These are phyloP conservation scores for Fusarium oligoseptatum DNA, from an alignment of 2,329 filamentous ascomycete genomes.

Conservation along the genomic window DNA sequence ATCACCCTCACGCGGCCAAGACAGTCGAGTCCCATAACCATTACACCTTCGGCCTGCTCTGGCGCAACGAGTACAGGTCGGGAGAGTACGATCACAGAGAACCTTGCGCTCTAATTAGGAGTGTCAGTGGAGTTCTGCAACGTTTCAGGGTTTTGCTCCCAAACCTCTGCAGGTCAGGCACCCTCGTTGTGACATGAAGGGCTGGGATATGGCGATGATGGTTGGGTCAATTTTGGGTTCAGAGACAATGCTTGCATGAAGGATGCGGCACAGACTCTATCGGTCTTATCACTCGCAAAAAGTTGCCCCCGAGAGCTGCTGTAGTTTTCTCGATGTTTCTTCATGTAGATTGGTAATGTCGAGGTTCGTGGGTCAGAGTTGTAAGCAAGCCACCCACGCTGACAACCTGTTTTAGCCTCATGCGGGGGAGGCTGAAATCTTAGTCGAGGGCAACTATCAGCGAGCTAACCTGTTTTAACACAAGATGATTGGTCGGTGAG, in stretches of 20 bases:
- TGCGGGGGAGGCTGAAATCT: background rate
- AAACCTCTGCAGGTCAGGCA: conserved; percentile 36
- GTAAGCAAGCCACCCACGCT: background rate
- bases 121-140: background rate
- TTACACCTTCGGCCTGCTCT: conserved; percentile 7
- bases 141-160: background rate
- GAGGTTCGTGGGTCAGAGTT: background rate
- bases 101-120: conserved; percentile 30
- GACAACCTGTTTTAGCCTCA: background rate
- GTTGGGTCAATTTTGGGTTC: background rate
- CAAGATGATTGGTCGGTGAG: background rate
- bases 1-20: conserved; percentile 32
- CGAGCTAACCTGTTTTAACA: background rate
- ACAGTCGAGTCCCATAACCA: conserved; percentile 33
- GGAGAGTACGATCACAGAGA: conserved; percentile 30
- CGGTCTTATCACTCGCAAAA: conserved; percentile 12
- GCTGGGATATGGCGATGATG: no score
- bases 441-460: conserved; percentile 4
- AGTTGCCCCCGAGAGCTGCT: background rate
- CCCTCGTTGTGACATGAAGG: conserved; percentile 16
- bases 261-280: background rate
- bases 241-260: background rate
- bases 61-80: conserved; percentile 25
- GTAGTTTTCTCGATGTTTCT: background rate
- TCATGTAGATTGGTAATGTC: background rate